phyloP scores from a whole-genome alignment of 306 rosid genomes.

The Chamaecrista fasciculata region DNA sequence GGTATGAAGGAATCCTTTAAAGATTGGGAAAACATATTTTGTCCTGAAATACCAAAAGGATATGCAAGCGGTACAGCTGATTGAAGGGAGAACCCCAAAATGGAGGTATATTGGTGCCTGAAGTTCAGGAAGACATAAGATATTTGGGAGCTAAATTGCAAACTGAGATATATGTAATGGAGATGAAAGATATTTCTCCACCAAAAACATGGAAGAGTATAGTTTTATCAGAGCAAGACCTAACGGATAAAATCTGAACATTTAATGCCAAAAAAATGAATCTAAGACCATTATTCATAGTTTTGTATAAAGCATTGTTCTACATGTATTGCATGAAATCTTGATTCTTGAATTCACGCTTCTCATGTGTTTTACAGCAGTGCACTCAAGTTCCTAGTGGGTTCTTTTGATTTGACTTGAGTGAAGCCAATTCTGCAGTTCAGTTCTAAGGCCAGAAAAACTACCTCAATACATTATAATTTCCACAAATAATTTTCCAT shows the following conservation, averaged over 20 bases:
- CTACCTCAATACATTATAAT: background rate
- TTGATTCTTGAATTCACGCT: background rate
- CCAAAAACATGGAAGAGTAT: background rate
- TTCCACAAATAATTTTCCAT: conserved; percentile 11
- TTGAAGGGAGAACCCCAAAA: background rate
- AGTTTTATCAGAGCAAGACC: background rate
- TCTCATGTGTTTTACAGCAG: background rate
- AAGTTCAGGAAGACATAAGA: background rate
- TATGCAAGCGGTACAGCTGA: background rate
- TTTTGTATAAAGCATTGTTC: background rate
- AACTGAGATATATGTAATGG: background rate
- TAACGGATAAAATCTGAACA: background rate
- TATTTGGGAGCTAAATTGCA: background rate
- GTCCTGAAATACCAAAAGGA: background rate
- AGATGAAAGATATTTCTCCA: background rate
- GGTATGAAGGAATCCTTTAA: background rate
- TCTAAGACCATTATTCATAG: background rate
- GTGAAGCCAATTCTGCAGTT: background rate
- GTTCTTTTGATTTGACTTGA: background rate
- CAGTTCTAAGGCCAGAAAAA: conserved; percentile 2
- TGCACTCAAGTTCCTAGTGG: background rate
- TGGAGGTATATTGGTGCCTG: background rate
- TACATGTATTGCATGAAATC: background rate
- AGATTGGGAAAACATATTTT: background rate
- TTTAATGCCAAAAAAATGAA: background rate